A percentile compares a stretch with the other conserved stretches of the same genome.
These are phyloP conservation scores for Pythium diclinum DNA, from an alignment of 352 stramenopile genomes.

Conservation along the genomic window DNA sequence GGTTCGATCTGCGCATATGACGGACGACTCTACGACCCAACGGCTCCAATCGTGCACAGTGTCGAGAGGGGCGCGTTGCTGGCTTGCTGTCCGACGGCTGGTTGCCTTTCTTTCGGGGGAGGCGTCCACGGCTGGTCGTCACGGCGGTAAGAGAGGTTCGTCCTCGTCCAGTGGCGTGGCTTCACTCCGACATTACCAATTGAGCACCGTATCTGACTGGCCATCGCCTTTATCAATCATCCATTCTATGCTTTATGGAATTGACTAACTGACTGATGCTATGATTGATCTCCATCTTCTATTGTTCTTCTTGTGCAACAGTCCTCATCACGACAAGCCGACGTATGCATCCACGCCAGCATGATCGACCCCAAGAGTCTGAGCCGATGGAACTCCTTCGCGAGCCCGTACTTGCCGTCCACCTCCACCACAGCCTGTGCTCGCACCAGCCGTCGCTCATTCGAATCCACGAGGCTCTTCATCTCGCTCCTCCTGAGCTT, in stretches of 20 bases:
- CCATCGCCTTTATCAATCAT: conserved; percentile 9
- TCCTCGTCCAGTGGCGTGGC: conserved; percentile 42
- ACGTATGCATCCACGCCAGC: conserved; percentile 27
- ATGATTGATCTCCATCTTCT: background rate
- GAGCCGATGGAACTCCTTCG: conserved; percentile 40
- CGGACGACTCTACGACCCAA: background rate
- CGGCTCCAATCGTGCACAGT: conserved; percentile 5
- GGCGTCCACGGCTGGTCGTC: conserved; percentile 28
- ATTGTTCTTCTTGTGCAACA: conserved; percentile 2
- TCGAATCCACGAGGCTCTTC: background rate
- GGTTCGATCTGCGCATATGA: background rate
- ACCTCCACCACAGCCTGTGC: conserved; percentile 21
- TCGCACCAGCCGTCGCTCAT: background rate
- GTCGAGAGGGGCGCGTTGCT: background rate
- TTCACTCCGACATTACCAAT: background rate
- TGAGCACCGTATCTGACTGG: conserved; percentile 19
- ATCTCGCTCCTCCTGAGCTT: conserved; percentile 1
- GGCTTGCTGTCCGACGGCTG: conserved; percentile 22
- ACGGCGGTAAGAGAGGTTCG: conserved; percentile 71
- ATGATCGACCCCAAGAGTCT: conserved; percentile 27
- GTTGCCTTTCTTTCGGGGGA: conserved; percentile 8
- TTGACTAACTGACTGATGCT: background rate
- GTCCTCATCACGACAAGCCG: conserved; percentile 3
- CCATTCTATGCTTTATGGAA: background rate
- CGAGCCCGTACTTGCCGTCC: conserved; percentile 48